Evolutionary conservation across 768 basidiomycete species (phyloP), one percentile per base, ranked within the genome.

Genomic region (Lentinula boryana): DNA sequence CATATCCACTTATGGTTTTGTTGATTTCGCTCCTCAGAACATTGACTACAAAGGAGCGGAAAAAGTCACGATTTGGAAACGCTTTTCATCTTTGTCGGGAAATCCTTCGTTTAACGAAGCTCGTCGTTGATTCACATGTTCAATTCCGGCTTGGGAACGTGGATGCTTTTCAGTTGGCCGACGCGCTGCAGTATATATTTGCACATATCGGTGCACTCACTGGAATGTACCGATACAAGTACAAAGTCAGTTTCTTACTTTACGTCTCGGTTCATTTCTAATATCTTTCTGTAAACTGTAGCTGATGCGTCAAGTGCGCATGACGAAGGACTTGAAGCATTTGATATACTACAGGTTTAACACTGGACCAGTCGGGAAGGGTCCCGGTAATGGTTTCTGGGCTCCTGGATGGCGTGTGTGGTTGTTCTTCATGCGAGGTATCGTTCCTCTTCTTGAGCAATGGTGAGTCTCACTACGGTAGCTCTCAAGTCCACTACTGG

Each of bases 221-320:
- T 4, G 97, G 97, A 67, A 99, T 99, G 97, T 99, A 99, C 76
- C 88, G 96, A 32, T 98, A 98, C 81, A 98, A 98, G 80, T 99
- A 99, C 81, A 98, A 98, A 85, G 89, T 88, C 62, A 9, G 80
- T 43, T 8, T 12, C 3, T 56, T 21, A 12, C 33, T 32, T n/a
- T 33, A 23, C 21, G 32, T 35, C 21, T 40, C 43, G 27, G 56
- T 44, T 38, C 23, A 61, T 62, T 60, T 58, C 63, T 62, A 18
- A 62, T 56, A 4, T 4, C 10, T 27, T 7, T 48, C 15, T 15
- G 36, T 23, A 9, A 21, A 8, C 41, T 62, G 38, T 66, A 91
- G 93, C 81, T 99, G 63, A 99, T 99, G 97, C 84, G 93, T 70
- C 97, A 99, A 86, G 95, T 99, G 41, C 89, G 97, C 64, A 96